Base-by-base conservation (phyloP, 2,329 filamentous ascomycete genomes). In the Sporothrix brunneoviolacea region DNA sequence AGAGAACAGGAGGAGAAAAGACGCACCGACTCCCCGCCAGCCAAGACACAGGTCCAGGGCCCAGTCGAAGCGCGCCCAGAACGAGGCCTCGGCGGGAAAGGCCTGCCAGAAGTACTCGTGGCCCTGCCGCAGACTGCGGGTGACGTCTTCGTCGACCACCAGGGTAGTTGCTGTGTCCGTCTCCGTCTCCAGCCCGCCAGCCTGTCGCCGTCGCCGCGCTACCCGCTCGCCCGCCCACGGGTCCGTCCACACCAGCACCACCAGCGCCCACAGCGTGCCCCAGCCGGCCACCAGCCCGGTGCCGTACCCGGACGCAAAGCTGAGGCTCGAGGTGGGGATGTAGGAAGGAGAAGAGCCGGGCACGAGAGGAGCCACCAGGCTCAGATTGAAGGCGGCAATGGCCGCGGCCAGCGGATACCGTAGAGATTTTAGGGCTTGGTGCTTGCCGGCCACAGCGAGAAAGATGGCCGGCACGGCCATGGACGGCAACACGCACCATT, bases 81-180 rank as follows among this genome's bases (percentile, higher is more conserved):
- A 73, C 0, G 74, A 62, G 2, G 64, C 74, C 3, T 74, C 61
- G 4, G 69, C 68, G 0, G 80, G 81, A 55, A 76, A 84, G 1
- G 71, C 64, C 60, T 84, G 74, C 81, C 81, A 84, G 58, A 76
- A 73, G 50, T 82, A 82, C 51, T 77, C 71, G 40, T 67, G 66
- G 28, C 54, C 55, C 9, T 67, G 58, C 16, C 67, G 59, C 3
- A 62, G 55, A 41, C 58, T 55, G 24, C 41, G 41, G 7, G 58
- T 58, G 21, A 65, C 44, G 24, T 54, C 52, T 8, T 54, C 43
- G 21, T 54, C 12, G 21, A 3, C 8, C 15, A n/a, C 12, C 22
- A n/a, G n/a, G n/a, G n/a, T n/a, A n/a, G n/a, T n/a, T n/a, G n/a
- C n/a, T n/a, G n/a, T n/a, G n/a, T n/a, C n/a, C n/a, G n/a, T n/a